These are phyloP conservation scores for Pseudoturritis turrita DNA, from an alignment of 345 rosid species.

Conservation along the genomic window DNA sequence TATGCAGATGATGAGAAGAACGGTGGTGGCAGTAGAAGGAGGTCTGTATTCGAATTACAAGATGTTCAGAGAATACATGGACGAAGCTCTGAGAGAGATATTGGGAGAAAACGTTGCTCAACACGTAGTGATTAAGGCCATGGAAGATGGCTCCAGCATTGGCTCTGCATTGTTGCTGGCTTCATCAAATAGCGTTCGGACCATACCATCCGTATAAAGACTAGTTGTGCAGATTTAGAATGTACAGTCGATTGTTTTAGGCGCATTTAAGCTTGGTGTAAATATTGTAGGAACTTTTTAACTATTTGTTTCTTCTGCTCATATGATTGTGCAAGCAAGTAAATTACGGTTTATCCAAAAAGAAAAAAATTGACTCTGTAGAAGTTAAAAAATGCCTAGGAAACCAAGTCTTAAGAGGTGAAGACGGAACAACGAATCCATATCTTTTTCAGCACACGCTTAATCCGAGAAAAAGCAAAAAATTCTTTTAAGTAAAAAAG, in stretches of 20 bases:
- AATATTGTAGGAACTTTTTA: background rate
- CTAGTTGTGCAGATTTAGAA: background rate
- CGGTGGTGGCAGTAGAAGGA: conserved; percentile 86
- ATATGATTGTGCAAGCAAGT: background rate
- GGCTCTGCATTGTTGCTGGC: conserved; percentile 62
- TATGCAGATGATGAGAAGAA: conserved; percentile 60
- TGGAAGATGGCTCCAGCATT: conserved; percentile 78
- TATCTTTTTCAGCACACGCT: background rate
- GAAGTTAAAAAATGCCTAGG: background rate
- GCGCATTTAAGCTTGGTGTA: background rate
- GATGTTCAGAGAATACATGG: conserved; percentile 76
- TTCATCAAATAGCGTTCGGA: conserved; percentile 13
- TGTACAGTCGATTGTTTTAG: background rate
- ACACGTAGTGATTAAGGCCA: conserved; percentile 50
- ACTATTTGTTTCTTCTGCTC: background rate
- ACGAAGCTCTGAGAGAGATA: conserved; percentile 75
- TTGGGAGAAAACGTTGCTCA: conserved; percentile 65
- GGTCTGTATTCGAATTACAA: conserved; percentile 56
- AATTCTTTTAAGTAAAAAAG: background rate
- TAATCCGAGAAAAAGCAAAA: background rate
- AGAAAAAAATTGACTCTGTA: background rate
- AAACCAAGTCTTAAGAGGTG: background rate
- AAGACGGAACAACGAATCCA: background rate
- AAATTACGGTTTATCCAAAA: background rate
- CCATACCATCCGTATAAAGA: conserved; percentile 12